Evolutionary conservation across 2,329 filamentous ascomycete species (phyloP), one percentile per base, ranked within the genome.

Genomic region (Xylaria sp.): DNA sequence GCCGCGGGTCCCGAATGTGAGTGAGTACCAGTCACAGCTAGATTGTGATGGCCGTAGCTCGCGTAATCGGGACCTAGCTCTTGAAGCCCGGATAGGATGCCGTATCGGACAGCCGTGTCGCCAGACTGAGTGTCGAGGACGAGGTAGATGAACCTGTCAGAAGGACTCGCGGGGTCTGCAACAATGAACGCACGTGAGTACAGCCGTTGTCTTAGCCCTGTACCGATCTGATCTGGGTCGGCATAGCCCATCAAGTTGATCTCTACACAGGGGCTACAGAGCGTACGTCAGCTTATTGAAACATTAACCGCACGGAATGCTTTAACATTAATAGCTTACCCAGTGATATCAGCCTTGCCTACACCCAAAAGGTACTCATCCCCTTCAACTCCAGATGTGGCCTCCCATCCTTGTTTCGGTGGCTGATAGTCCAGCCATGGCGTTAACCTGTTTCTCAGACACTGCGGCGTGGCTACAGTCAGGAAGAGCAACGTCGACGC

Each of bases 231-330:
- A 51, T 88, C 88, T n/a, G 91, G 84, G 79, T 94, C 92, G 39
- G 95, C 95, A 83, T 98, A 98, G 70, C 94, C 94, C 86, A 95
- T 96, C 78, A 98, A 87, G 76, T 94, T 94, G 77, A 98, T 88
- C 80, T 98, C 94, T 25, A 97, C 94, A 13, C 97, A 93, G 0
- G 94, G 94, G 1, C 92, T 78, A 25, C 9, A 28, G 28, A 46
- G 56, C 54, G 10, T 37, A 46, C 7, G 52, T 71, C 20, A 70
- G 63, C 23, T 25, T n/a, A 28, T 15, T 37, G 18, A 20, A 37
- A 25, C 13, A 28, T 28, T 23, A 15, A 28, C 2, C 12, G 51
- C 2, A 10, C 5, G n/a, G 18, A 34, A 58, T 46, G 34, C 23
- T 48, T 41, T 12, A 50, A 59, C 37, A 44, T 59, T 28, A 51